Evolutionary conservation across 768 basidiomycete genomes (phyloP), one percentile per base, ranked within the genome.

Genomic region (Amanita rubescens): DNA sequence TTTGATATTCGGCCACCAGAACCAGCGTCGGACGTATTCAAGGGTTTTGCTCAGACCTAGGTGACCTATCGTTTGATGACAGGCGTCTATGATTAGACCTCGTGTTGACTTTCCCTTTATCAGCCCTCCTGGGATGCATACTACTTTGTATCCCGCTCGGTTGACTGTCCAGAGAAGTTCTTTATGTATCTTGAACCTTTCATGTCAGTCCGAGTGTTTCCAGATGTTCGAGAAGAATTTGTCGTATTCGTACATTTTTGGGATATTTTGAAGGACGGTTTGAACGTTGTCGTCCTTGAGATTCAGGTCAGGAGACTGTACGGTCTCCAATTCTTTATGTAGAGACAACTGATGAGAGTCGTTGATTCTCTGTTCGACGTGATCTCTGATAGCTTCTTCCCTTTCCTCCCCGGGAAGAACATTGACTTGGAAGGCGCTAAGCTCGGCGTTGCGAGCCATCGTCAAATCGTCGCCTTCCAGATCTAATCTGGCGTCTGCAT

Each of bases 1-100:
- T 0, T 20, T 11, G 6, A 61, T 35, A 7, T 19, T 39, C 2
- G 58, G 58, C 62, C 62, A 63, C 71, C 67, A 72, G 49, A 61
- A 68, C 60, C 63, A 65, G 0, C 60, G 32, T 0, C 65, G 57
- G 1, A 70, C 25, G 12, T 60, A 60, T 10, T 60, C 55, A 3
- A 45, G 3, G 0, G 55, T 58, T 48, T 15, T 24, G 9, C 12
- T 20, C 4, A 20, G n/a, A 5, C 41, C 41, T 19, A 19, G 20
- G 19, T 43, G 41, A 12, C 41, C 41, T 10, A 32, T 33, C 12
- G 45, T 46, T 6, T 30, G 14, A 7, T 46, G 45, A 5, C 27
- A 46, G 3, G 45, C 1, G 1, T 46, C 45, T 0, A 46, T 27
- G 1, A 46, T n/a, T 2, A 32, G 2, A 1, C 45, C 45, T 32